phyloP scores from a whole-genome alignment of 2,329 filamentous ascomycete genomes.

The Apiospora rasikravindrae region DNA sequence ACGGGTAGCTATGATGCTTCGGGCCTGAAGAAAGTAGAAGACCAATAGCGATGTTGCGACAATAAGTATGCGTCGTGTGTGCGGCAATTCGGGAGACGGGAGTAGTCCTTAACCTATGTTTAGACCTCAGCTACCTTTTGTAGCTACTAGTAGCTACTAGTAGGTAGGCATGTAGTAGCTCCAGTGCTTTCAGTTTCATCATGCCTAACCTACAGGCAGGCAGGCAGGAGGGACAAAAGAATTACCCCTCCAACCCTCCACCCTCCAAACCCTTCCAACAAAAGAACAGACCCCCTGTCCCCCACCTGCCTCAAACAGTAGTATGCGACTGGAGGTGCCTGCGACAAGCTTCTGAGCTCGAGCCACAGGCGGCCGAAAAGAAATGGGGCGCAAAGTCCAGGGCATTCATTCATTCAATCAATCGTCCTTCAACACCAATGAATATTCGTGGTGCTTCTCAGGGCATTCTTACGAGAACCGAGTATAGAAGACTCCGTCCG shows the following conservation, averaged over 20 bases:
- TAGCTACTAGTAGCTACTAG: too few species aligned
- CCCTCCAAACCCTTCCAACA: neutral
- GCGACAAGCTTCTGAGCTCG: neutral
- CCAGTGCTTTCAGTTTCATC: neutral
- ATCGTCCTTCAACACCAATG: neutral
- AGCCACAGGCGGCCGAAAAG: constrained; percentile 5
- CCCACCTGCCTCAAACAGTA: constrained; percentile 15
- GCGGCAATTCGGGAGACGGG: neutral
- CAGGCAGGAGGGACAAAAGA: neutral
- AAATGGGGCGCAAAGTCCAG: neutral
- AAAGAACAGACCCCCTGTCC: constrained; percentile 11
- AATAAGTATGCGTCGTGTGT: neutral
- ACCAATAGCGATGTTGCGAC: neutral
- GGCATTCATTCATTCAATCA: neutral
- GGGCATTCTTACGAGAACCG: neutral
- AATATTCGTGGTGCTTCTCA: neutral
- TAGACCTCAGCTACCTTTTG: neutral
- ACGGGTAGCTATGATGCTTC: neutral
- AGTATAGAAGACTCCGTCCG: neutral
- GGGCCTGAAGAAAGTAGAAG: neutral
- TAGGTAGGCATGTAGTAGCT: neutral
- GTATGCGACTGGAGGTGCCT: neutral
- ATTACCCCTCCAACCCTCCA: neutral
- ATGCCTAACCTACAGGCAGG: too few species aligned
- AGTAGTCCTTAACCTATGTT: too few species aligned